Evolutionary conservation across 2,329 filamentous ascomycete genomes (phyloP).

Genomic region (Cercospora brassicicola): DNA sequence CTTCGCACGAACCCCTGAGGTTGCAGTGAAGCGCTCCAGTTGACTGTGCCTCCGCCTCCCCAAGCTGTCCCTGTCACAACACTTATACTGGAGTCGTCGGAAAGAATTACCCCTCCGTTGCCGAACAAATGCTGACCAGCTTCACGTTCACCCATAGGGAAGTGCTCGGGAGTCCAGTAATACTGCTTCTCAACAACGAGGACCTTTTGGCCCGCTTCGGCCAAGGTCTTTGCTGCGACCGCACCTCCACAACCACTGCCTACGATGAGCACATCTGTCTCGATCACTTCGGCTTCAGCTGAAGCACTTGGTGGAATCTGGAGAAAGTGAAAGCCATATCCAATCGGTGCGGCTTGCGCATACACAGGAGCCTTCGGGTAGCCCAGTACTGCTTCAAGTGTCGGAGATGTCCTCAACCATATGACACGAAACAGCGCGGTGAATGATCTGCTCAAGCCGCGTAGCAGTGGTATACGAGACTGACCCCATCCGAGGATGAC

Average conservation of each 20-base stretch:
- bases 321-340: conserved; percentile 61
- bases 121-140: conserved; percentile 68
- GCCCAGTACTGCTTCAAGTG: conserved; percentile 57
- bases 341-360: conserved; percentile 51
- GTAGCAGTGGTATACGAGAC: conserved; percentile 58
- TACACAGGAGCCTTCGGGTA: conserved; percentile 59
- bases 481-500: conserved; percentile 64
- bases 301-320: conserved; percentile 52
- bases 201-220: conserved; percentile 72
- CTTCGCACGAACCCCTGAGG: conserved; percentile 74
- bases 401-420: conserved; percentile 58
- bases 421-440: conserved; percentile 56
- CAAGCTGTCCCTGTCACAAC: conserved; percentile 70
- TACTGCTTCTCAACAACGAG: conserved; percentile 82
- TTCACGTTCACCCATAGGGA: conserved; percentile 69
- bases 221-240: conserved; percentile 76
- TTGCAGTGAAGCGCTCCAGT: conserved; percentile 71
- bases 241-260: conserved; percentile 85
- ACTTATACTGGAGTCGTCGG: conserved; percentile 51
- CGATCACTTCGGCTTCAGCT: conserved; percentile 57
- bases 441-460: conserved; percentile 58
- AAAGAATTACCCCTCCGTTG: conserved; percentile 61
- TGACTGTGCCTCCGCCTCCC: conserved; percentile 85
- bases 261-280: conserved; percentile 80
- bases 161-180: conserved; percentile 68